Evolutionary conservation across 2,329 filamentous ascomycete genomes (phyloP).

Genomic region (Alternaria consortialis): DNA sequence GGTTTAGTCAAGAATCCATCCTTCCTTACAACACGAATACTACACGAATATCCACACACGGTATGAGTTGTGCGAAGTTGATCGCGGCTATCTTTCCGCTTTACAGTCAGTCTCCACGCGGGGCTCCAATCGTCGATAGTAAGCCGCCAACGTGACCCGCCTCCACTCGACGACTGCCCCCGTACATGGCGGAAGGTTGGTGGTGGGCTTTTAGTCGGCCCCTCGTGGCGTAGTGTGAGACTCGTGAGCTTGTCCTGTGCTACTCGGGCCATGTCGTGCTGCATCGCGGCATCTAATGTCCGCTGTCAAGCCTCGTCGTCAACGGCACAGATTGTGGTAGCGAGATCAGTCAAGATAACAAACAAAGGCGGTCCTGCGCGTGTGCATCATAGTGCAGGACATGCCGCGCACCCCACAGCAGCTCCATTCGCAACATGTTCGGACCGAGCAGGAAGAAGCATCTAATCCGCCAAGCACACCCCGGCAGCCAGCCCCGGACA

Average conservation of each 20-base stretch:
- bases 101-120: constrained; percentile 8
- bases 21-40: neutral
- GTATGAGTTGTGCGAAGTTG: constrained; percentile 1
- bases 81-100: constrained; percentile 14
- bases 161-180: constrained; percentile 2
- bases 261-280: neutral
- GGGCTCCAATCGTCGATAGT: constrained; percentile 13
- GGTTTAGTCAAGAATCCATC: neutral
- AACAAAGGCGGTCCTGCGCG: constrained; percentile 1
- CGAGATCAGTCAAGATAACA: neutral
- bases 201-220: neutral
- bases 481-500: constrained; percentile 17
- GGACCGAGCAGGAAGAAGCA: constrained; percentile 14
- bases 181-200: constrained; percentile 3
- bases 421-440: constrained; percentile 12
- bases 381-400: constrained; percentile 21
- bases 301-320: neutral
- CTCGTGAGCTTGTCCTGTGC: neutral
- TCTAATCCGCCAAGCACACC: constrained; percentile 11
- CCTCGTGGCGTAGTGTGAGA: neutral
- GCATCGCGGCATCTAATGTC: neutral
- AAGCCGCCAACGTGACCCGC: constrained; percentile 7
- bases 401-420: constrained; percentile 2
- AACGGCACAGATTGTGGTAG: neutral
- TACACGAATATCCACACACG: neutral